These are phyloP conservation scores for Suillus americanus DNA, from an alignment of 768 basidiomycete species.

Conservation along the genomic window DNA sequence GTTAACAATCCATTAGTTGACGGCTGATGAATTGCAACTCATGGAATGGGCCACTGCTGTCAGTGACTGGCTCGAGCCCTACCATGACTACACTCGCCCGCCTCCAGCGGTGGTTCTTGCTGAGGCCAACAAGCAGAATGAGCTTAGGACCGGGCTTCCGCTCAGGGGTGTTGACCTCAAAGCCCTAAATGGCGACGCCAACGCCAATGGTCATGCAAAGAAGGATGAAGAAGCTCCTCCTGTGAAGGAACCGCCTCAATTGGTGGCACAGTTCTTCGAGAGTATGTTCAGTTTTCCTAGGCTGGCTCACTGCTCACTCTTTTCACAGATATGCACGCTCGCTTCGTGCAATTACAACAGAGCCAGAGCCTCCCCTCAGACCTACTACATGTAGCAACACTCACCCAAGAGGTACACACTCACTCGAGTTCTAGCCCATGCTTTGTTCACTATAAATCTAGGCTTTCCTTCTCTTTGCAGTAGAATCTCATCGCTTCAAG, in stretches of 20 bases:
- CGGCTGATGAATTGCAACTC: constrained; percentile 58
- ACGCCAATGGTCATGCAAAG: constrained; percentile 49
- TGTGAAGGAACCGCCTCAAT: constrained; percentile 59
- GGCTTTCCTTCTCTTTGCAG: constrained; percentile 70
- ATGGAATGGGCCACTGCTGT: constrained; percentile 61
- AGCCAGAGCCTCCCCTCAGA: constrained; percentile 46
- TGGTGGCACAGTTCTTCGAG: constrained; percentile 61
- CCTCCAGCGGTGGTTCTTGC: constrained; percentile 68
- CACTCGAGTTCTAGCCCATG: not conserved
- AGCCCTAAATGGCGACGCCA: constrained; percentile 29
- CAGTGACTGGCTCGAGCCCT: constrained; percentile 74
- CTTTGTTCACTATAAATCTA: constrained; percentile 27
- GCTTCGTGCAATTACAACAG: constrained; percentile 46
- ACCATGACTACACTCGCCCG: constrained; percentile 73
- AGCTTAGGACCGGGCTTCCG: constrained; percentile 68
- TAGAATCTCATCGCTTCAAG: constrained; percentile 78
- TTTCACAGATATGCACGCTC: constrained; percentile 50
- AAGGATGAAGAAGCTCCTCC: constrained; percentile 73
- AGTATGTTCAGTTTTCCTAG: constrained; percentile 34
- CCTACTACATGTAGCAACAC: constrained; percentile 67
- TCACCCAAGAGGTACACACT: constrained; percentile 67
- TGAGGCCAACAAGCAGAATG: constrained; percentile 71
- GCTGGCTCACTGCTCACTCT: not conserved
- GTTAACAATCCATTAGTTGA: constrained; percentile 47
- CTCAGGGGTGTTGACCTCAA: constrained; percentile 60